Base-by-base conservation (phyloP, 2,329 filamentous ascomycete species). In the Xylaria sp. region DNA sequence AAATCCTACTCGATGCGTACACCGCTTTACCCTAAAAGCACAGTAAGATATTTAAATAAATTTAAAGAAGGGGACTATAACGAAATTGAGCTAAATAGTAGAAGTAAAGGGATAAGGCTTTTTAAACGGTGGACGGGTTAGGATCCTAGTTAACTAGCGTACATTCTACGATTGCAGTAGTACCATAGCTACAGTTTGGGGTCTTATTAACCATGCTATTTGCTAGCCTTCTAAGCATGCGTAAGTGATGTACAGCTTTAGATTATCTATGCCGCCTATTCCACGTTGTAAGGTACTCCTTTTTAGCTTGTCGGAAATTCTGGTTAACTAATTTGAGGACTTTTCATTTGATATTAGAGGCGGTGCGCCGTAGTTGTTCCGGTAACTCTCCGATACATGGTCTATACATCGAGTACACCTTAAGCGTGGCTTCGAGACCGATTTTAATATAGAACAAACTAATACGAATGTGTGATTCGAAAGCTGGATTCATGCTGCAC, bases 271-370 rank as follows among this genome's bases (percentile, higher is more conserved):
- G 62, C 62, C 59, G 37, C 44, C 59, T 47, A 54, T 65, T 63
- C 60, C 53, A 62, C 3, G 60, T 60, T 15, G 47, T 43, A 1
- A 65, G 51, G 4, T 48, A 53, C 13, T 65, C 60, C 15, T 58
- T 60, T 37, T 63, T 48, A 3, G 38, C 10, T 55, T 60, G 25
- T 23, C 49, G 29, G 31, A 60, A 65, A 49, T 65, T 41, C 13
- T 40, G 44, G 37, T 57, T 60, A 5, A 56, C 53, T 7, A 63
- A 65, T 43, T 41, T 59, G 1, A 60, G n/a, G 15, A 65, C 48
- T 29, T 65, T 60, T 6, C 63, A 48, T 52, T 60, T 58, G 48
- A 63, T 60, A 11, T 33, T 46, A 11, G 60, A 66, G 7, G 19
- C 44, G 2, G 38, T 1, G 4, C 44, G 27, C 13, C 52, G 21